Percentiles rank a stretch among this genome's conserved stretches.
Conservation (phyloP, 2,329 filamentous ascomycete genomes). For the Cladophialophora chaetospira region DNA sequence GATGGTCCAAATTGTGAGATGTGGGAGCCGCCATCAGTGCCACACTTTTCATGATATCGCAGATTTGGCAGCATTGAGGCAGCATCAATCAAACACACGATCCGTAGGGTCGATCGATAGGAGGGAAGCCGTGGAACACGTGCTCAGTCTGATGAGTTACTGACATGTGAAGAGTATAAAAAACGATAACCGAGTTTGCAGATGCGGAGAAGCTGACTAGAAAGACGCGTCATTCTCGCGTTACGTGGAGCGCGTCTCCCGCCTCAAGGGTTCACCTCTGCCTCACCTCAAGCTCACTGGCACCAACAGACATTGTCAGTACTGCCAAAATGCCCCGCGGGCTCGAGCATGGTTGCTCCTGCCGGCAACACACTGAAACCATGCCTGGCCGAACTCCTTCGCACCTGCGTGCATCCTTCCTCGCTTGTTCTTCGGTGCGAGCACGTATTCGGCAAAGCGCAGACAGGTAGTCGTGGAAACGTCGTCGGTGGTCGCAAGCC, state of each 20-base stretch:
- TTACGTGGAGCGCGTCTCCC: constrained; percentile 6
- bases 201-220: neutral
- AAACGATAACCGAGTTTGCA: neutral
- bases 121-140: no score
- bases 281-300: no score
- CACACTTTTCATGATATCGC: neutral
- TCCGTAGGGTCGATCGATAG: no score
- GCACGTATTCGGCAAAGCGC: constrained; percentile 27
- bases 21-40: no score
- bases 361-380: constrained; percentile 24
- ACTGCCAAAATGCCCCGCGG: constrained; percentile 3
- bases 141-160: no score
- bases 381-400: constrained; percentile 37
- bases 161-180: neutral
- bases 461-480: constrained; percentile 20
- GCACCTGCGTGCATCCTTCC: constrained; percentile 34
- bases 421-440: constrained; percentile 35
- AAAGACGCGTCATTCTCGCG: neutral
- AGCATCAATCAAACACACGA: neutral
- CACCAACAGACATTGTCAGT: neutral
- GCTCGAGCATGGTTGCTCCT: constrained; percentile 20
- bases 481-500: neutral
- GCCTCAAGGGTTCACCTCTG: neutral
- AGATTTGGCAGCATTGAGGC: neutral
- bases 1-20: no score